phyloP scores from a whole-genome alignment of 2,329 filamentous ascomycete genomes.

The Colletotrichum incanum region DNA sequence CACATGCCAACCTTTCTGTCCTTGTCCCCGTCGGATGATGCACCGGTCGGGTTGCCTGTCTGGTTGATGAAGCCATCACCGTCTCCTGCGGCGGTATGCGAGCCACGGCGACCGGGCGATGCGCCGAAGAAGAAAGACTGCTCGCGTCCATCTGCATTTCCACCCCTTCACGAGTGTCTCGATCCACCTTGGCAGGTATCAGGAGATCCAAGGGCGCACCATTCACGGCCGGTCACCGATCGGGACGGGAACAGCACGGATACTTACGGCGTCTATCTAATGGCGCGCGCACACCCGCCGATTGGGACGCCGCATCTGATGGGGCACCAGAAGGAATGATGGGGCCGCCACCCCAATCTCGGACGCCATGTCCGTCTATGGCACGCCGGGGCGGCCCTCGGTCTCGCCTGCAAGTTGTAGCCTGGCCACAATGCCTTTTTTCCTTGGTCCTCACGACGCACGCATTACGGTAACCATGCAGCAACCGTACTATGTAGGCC shows the following conservation, averaged over 20 bases:
- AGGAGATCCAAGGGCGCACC: background rate
- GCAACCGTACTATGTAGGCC: background rate
- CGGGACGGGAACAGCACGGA: constrained; percentile 24
- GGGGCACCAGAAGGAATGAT: constrained; percentile 15
- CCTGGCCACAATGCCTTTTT: background rate
- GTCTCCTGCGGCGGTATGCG: background rate
- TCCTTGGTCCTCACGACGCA: background rate
- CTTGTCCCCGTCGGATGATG: background rate
- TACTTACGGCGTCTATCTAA: constrained; percentile 31
- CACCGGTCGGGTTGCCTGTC: background rate
- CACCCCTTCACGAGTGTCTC: background rate
- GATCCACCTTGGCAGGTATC: constrained; percentile 27
- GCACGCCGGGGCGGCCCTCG: background rate
- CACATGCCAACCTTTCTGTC: background rate
- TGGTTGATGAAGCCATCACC: constrained; percentile 15
- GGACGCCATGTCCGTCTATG: constrained; percentile 32
- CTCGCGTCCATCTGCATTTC: background rate
- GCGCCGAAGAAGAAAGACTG: background rate
- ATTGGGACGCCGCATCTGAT: constrained; percentile 26
- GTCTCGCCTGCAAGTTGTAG: constrained; percentile 5
- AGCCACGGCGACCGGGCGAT: background rate
- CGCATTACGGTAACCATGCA: background rate
- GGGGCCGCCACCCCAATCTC: constrained; percentile 32
- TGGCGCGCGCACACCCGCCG: constrained; percentile 20
- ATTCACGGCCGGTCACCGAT: constrained; percentile 31